Base-by-base conservation (phyloP, 441 rosid species). In the Breynia disticha region DNA sequence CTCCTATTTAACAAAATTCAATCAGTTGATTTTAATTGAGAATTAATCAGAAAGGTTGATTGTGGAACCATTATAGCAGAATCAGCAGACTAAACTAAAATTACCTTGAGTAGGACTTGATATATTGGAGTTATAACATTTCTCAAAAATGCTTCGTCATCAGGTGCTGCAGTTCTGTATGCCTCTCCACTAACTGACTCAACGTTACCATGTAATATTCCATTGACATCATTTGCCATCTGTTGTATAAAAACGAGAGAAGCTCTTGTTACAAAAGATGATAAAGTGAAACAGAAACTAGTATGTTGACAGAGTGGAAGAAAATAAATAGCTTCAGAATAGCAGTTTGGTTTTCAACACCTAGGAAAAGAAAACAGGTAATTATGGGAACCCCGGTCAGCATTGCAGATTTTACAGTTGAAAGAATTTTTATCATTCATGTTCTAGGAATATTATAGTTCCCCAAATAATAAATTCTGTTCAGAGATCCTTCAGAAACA, bases 91-190 rank as follows among this genome's bases (percentile, higher is more conserved):
- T 44, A 32, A 46, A 54, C 62, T 19, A 68, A 59, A 64, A 49
- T 37, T 80, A 94, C 99, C 97, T 79, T 79, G 49, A 69, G 78
- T 50, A 94, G 67, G 63, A 87, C 95, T 9, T 67, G 62, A 57
- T 87, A 94, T 60, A 94, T 78, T 49, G 97, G 99, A 24, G 79
- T 67, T 61, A 94, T 79, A 55, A 94, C 96, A 61, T 63, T 63
- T 78, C 81, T 81, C 73, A 90, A 75, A 78, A 94, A 94, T 49
- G 80, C 57, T 70, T 94, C 97, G 3, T 87, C 97, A 47, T 87
- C 88, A 28, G 79, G 76, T 54, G 72, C 83, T 57, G 59, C 77
- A 37, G 53, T 64, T 48, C 68, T 78, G 63, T 76, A 77, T 1
- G 68, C 60, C 50, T 63, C 96, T 70, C 91, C 94, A 37, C 77